phyloP scores from a whole-genome alignment of 2,329 filamentous ascomycete genomes.

The Escovopsis weberi region DNA sequence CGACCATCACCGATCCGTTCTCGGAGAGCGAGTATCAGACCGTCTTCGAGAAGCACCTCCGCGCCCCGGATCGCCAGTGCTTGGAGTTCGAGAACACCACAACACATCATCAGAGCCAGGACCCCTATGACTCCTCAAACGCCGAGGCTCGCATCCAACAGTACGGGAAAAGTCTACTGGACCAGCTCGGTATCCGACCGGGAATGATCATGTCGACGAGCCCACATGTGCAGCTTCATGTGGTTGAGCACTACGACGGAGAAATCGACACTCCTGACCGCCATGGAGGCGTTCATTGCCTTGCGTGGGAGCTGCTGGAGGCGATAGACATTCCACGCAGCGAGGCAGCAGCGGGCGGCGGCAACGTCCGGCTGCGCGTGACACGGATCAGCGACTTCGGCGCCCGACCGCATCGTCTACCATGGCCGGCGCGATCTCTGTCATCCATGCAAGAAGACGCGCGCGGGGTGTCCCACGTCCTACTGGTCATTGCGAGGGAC shows the following conservation, averaged over 20 bases:
- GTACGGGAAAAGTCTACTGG: conserved; percentile 10
- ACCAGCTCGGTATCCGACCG: conserved; percentile 8
- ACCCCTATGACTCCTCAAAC: conserved; percentile 4
- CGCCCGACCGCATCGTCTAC: conserved; percentile 1
- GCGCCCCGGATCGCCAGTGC: conserved; percentile 10
- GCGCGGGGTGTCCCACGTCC: conserved; percentile 10
- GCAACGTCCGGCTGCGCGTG: conserved; percentile 11
- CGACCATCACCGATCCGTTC: conserved; percentile 13
- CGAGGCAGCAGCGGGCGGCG: neutral
- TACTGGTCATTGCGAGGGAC: conserved; percentile 15
- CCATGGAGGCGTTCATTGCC: conserved; percentile 11
- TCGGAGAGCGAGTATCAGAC: conserved; percentile 11
- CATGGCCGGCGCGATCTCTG: conserved; percentile 6
- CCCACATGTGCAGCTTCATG: conserved; percentile 10
- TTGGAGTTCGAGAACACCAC: conserved; percentile 5
- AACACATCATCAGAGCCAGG: too few species aligned
- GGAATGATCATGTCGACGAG: conserved; percentile 5
- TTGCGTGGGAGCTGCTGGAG: conserved; percentile 17
- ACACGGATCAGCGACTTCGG: conserved; percentile 14
- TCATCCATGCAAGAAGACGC: conserved; percentile 9
- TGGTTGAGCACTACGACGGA: conserved; percentile 13
- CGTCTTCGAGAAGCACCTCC: conserved; percentile 14
- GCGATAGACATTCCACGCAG: conserved; percentile 6
- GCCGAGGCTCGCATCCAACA: conserved; percentile 10
- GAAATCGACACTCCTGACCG: conserved; percentile 1